These are phyloP conservation scores for Vigna radiata DNA, from an alignment of 306 rosid genomes.

Conservation along the genomic window DNA sequence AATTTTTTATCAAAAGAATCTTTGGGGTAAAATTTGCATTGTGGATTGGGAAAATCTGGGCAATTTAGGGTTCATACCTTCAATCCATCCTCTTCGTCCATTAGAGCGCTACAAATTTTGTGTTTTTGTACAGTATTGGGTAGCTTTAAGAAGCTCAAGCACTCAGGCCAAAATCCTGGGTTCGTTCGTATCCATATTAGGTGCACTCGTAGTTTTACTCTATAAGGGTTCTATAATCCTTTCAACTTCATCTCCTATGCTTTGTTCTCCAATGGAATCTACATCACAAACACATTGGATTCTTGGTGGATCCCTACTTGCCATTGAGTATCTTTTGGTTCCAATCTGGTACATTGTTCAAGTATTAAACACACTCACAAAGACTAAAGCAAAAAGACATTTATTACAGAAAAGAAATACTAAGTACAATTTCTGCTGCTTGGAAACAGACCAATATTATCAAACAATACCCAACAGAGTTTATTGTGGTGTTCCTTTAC, in stretches of 20 bases:
- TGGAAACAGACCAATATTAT: constrained; percentile 42
- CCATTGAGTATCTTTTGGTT: constrained; percentile 39
- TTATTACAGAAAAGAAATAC: not conserved
- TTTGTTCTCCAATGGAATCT: constrained; percentile 30
- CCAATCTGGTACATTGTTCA: constrained; percentile 62
- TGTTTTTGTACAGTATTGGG: too few relatives aligned
- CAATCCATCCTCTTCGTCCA: too few relatives aligned
- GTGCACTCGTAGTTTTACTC: constrained; percentile 61
- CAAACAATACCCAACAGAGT: constrained; percentile 57
- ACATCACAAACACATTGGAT: constrained; percentile 53
- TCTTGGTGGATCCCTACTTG: constrained; percentile 57
- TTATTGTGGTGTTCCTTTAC: constrained; percentile 55
- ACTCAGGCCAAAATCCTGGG: constrained; percentile 63
- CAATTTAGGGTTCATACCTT: too few relatives aligned
- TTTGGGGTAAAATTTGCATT: too few relatives aligned
- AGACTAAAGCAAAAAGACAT: too few relatives aligned
- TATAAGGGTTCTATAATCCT: constrained; percentile 56
- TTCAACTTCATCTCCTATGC: constrained; percentile 22
- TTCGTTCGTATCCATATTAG: constrained; percentile 54
- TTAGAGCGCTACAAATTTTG: too few relatives aligned
- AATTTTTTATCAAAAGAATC: too few relatives aligned
- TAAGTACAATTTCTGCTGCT: constrained; percentile 13
- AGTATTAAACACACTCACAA: constrained; percentile 11
- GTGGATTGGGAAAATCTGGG: too few relatives aligned
- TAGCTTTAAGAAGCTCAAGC: constrained; percentile 52